A percentile compares a stretch with the other conserved stretches of the same genome.
phyloP scores from a whole-genome alignment of 2,329 filamentous ascomycete genomes.

The Pseudogymnoascus sp. region DNA sequence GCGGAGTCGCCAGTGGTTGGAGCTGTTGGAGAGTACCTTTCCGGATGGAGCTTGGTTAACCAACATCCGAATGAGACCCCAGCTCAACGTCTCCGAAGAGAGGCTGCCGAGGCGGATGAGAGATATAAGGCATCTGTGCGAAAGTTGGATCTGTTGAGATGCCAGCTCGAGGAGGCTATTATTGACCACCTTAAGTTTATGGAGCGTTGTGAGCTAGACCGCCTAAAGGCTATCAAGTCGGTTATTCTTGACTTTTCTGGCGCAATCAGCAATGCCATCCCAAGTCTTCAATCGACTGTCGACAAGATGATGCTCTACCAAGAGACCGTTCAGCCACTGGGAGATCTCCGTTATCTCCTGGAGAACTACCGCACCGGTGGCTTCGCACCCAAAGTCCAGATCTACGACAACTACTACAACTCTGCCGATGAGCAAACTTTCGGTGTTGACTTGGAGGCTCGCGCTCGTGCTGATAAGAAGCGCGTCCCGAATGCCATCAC shows the following conservation, averaged over 20 bases:
- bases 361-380: conserved; percentile 96
- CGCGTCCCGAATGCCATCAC: conserved; percentile 89
- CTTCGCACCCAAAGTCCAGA: conserved; percentile 81
- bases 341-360: conserved; percentile 85
- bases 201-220: conserved; percentile 92
- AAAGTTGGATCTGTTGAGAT: conserved; percentile 83
- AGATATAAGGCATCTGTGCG: conserved; percentile 82
- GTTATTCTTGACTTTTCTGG: conserved; percentile 97
- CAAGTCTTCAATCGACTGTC: conserved; percentile 87
- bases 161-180: conserved; percentile 92
- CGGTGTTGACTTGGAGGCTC: conserved; percentile 92
- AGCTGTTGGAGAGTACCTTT: conserved; percentile 79
- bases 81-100: conserved; percentile 74
- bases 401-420: conserved; percentile 99
- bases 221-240: conserved; percentile 95
- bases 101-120: conserved; percentile 85
- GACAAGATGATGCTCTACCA: conserved; percentile 99
- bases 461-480: conserved; percentile 89
- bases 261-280: conserved; percentile 95
- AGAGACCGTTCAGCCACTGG: conserved; percentile 90
- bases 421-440: conserved; percentile 96
- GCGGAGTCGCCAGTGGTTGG: conserved; percentile 62
- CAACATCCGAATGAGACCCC: conserved; percentile 90
- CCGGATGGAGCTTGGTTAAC: conserved; percentile 89
- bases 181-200: conserved; percentile 89